A percentile compares a stretch with the other conserved stretches of the same genome.
phyloP scores from a whole-genome alignment of 768 basidiomycete species.

The Botryobasidium botryosum region DNA sequence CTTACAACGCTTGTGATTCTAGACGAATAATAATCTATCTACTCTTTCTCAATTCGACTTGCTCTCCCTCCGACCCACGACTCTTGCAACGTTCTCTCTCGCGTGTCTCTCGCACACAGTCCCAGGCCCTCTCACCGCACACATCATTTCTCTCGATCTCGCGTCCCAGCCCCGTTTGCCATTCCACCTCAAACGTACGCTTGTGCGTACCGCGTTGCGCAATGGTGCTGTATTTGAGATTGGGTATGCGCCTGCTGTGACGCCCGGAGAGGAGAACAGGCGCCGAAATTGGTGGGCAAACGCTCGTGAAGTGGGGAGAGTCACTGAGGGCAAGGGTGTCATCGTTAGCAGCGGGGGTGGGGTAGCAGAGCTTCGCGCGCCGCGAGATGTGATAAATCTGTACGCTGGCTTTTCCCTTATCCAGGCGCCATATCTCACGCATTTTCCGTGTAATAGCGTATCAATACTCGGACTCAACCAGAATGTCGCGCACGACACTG shows the following conservation, averaged over 20 bases:
- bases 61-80: slow-evolving; percentile 59
- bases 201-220: slow-evolving; percentile 62
- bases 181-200: slow-evolving; percentile 68
- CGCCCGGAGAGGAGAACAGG: slow-evolving; percentile 36
- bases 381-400: slow-evolving; percentile 64
- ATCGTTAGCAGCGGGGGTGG: slow-evolving; percentile 53
- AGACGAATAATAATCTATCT: slow-evolving; percentile 57
- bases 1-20: background rate
- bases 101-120: slow-evolving; percentile 67
- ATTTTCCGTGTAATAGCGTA: slow-evolving; percentile 27
- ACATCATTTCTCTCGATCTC: slow-evolving; percentile 66
- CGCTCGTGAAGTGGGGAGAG: slow-evolving; percentile 57
- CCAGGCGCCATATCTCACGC: background rate
- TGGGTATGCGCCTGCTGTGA: slow-evolving; percentile 52
- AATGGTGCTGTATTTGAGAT: slow-evolving; percentile 78
- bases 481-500: slow-evolving; percentile 46
- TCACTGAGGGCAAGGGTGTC: slow-evolving; percentile 64
- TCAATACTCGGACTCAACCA: slow-evolving; percentile 50
- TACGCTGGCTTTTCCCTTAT: slow-evolving; percentile 21
- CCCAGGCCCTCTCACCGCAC: slow-evolving; percentile 60
- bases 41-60: slow-evolving; percentile 56
- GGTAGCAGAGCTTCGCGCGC: slow-evolving; percentile 48
- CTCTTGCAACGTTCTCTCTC: slow-evolving; percentile 49
- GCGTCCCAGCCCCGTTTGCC: slow-evolving; percentile 53
- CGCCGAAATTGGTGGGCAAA: slow-evolving; percentile 79